Evolutionary conservation across 495 filamentous ascomycete genomes (phyloP).

Genomic region (Cryomyces antarcticus): DNA sequence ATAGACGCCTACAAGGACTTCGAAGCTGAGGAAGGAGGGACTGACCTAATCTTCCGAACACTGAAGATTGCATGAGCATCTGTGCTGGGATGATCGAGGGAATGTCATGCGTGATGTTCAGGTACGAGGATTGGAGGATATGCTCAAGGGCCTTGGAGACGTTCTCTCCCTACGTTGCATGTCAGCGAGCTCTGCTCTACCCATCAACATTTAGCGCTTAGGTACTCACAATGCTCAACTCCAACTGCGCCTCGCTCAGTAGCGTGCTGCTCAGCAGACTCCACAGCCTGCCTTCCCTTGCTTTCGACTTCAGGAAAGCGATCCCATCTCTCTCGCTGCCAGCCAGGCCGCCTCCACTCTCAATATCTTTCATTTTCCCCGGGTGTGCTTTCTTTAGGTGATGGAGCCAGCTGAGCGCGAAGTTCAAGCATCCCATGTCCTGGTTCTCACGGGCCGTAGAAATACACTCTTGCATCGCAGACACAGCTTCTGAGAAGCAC

Average conservation of each 20-base stretch:
- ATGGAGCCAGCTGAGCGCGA: constrained; percentile 92
- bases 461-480: constrained; percentile 82
- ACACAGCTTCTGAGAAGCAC: constrained; percentile 73
- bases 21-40: background rate
- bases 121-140: constrained; percentile 59
- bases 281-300: constrained; percentile 79
- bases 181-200: background rate
- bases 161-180: constrained; percentile 45
- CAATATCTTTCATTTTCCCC: constrained; percentile 36
- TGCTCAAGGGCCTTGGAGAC: constrained; percentile 56
- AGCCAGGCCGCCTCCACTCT: constrained; percentile 43
- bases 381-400: constrained; percentile 80
- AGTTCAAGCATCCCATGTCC: constrained; percentile 83
- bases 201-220: background rate
- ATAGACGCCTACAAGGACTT: background rate
- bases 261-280: constrained; percentile 66
- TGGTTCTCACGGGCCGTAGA: constrained; percentile 79
- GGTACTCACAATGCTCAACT: constrained; percentile 35
- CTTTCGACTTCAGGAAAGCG: constrained; percentile 66
- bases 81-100: constrained; percentile 51
- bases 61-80: constrained; percentile 44
- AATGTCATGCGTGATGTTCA: constrained; percentile 59
- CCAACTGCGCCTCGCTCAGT: constrained; percentile 68
- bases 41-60: constrained; percentile 61
- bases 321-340: constrained; percentile 67